Evolutionary conservation across 805 yeast genomes (phyloP), one percentile per base, ranked within the genome.

Genomic region (Yarrowia porcina): DNA sequence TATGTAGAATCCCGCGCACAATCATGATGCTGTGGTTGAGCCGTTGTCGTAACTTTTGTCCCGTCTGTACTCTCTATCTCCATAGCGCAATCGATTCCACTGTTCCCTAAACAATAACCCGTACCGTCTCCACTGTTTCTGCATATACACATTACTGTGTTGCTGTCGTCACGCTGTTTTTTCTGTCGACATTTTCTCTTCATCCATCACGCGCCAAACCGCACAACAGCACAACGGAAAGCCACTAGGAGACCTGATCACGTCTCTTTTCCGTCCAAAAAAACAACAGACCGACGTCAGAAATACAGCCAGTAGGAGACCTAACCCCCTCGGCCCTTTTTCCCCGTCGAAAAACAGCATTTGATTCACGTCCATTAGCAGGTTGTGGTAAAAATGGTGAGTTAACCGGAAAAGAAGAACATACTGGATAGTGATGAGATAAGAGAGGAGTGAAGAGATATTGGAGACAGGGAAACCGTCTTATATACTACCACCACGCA

Each of bases 91-190:
- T 52, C 9, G 18, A 35, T 30, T 17, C 57, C 25, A 9, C 23
- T 30, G 25, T 25, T 4, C 20, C 21, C 15, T 9, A 27, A 7
- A 28, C 59, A 52, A 52, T 52, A 52, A 52, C 59, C 42, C 44
- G 44, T 52, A 52, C 30, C 32, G 17, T 12, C 42, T 7, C 17
- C 12, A 23, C 44, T 36, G 33, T 35, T 35, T 52, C 44, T 52
- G 44, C 59, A 35, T 52, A 32, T 36, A 35, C 44, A 36, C 59
- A 23, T 17, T 7, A 36, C 44, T 35, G 59, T 35, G 59, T 52
- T 52, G 59, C 44, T 52, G 59, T 52, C 33, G 44, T 52, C 59
- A 52, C 59, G 44, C 42, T 52, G 18, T 50, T 50, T 50, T 35
- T 33, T 36, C 13, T 15, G 7, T 20, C 41, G 42, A 11, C 20